phyloP scores from a whole-genome alignment of 2,329 filamentous ascomycete genomes.

The Penicillium sp. region DNA sequence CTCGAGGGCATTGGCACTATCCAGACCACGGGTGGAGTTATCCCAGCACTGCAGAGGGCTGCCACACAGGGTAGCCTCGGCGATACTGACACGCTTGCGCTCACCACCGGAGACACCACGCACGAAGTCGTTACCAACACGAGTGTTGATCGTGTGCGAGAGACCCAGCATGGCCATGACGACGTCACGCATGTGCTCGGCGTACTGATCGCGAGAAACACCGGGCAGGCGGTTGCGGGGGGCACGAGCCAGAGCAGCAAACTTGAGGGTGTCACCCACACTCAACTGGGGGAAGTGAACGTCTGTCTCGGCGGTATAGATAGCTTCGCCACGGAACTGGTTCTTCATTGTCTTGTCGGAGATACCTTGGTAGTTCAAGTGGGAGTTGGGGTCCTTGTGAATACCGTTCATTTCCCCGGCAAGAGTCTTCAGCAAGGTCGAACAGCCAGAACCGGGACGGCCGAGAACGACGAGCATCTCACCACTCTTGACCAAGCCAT shows the following conservation, averaged over 20 bases:
- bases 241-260: slow-evolving; percentile 64
- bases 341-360: slow-evolving; percentile 60
- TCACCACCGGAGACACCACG: slow-evolving; percentile 59
- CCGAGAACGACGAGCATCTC: slow-evolving; percentile 57
- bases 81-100: slow-evolving; percentile 58
- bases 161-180: slow-evolving; percentile 44
- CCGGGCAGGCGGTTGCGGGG: slow-evolving; percentile 40
- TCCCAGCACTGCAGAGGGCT: slow-evolving; percentile 48
- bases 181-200: slow-evolving; percentile 42
- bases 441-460: slow-evolving; percentile 55
- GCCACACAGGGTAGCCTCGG: slow-evolving; percentile 49
- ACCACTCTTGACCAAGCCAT: slow-evolving; percentile 56
- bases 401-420: slow-evolving; percentile 80
- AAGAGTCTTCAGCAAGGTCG: slow-evolving; percentile 81
- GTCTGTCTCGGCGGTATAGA: slow-evolving; percentile 81
- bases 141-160: slow-evolving; percentile 49
- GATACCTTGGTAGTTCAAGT: slow-evolving; percentile 71
- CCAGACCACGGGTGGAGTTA: slow-evolving; percentile 49
- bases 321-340: slow-evolving; percentile 73
- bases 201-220: slow-evolving; percentile 43
- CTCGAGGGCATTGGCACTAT: slow-evolving; percentile 53
- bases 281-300: slow-evolving; percentile 74
- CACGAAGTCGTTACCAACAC: slow-evolving; percentile 53
- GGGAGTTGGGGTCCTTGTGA: slow-evolving; percentile 62
- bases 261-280: slow-evolving; percentile 73